Conservation (phyloP, 768 basidiomycete species). For the Clavulina sp. region DNA sequence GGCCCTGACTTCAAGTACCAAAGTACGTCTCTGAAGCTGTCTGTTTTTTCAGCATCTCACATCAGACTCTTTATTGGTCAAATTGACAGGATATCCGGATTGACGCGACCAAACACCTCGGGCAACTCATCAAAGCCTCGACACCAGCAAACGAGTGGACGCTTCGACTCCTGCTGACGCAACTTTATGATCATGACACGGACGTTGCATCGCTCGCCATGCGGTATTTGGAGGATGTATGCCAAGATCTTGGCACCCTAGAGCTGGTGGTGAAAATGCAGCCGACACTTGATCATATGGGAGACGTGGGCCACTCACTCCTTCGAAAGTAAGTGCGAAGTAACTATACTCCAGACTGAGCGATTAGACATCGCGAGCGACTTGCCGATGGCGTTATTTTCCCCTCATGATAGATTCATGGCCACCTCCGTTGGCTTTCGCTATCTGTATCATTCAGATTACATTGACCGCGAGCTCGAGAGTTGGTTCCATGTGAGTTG, state of each 20-base stretch:
- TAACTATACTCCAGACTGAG: no score
- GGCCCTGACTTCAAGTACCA: conserved; percentile 84
- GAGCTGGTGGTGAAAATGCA: conserved; percentile 88
- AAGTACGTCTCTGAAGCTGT: conserved; percentile 26
- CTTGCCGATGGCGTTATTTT: background rate
- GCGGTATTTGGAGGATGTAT: conserved; percentile 74
- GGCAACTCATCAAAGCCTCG: conserved; percentile 51
- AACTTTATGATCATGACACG: conserved; percentile 81
- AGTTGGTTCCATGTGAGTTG: conserved; percentile 78
- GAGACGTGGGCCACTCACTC: conserved; percentile 77
- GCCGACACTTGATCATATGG: conserved; percentile 88
- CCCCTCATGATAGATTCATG: conserved; percentile 52
- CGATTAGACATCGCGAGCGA: no score
- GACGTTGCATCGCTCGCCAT: conserved; percentile 88
- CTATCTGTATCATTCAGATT: conserved; percentile 79
- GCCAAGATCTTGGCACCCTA: conserved; percentile 65
- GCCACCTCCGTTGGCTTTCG: conserved; percentile 85
- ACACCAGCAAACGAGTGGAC: conserved; percentile 68
- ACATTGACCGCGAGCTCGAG: conserved; percentile 91
- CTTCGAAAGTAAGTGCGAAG: conserved; percentile 51
- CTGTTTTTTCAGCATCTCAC: background rate
- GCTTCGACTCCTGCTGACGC: conserved; percentile 77
- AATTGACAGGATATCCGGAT: conserved; percentile 56
- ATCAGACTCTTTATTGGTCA: background rate
- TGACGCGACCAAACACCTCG: conserved; percentile 77